phyloP scores from a whole-genome alignment of 1,284 basidiomycete genomes.

The Uromyces viciae-fabae region DNA sequence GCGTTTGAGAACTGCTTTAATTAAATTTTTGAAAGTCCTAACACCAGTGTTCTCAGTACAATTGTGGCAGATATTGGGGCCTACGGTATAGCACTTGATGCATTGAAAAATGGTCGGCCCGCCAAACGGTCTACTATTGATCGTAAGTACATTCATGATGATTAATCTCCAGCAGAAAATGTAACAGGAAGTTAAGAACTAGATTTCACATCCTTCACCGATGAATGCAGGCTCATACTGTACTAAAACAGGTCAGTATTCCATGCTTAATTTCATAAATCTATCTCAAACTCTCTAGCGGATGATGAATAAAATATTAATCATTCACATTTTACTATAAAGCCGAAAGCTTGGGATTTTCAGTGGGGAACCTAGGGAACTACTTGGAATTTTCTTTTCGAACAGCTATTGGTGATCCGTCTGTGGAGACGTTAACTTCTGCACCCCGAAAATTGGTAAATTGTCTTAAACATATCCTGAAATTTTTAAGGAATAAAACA shows the following conservation, averaged over 20 bases:
- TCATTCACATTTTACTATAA: background rate
- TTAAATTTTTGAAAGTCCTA: background rate
- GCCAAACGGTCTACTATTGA: constrained; percentile 17
- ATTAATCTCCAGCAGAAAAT: background rate
- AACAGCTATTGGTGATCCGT: background rate
- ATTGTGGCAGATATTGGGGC: constrained; percentile 11
- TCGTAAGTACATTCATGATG: background rate
- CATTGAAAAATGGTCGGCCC: constrained; percentile 25
- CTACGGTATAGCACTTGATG: constrained; percentile 32
- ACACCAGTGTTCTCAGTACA: background rate
- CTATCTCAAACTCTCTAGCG: background rate
- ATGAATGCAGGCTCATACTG: constrained; percentile 24
- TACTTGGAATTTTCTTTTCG: constrained; percentile 2
- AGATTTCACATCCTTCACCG: too few relatives aligned
- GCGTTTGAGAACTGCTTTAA: background rate
- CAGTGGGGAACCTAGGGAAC: constrained; percentile 1
- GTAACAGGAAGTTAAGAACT: background rate
- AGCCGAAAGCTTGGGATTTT: constrained; percentile 7
- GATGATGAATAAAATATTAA: background rate
- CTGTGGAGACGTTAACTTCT: background rate
- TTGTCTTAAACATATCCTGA: background rate
- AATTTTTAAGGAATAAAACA: background rate
- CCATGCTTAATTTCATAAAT: background rate
- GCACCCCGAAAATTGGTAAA: constrained; percentile 3
- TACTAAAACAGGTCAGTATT: background rate